Evolutionary conservation across 768 basidiomycete species (phyloP).

Genomic region (Hericium erinaceus): DNA sequence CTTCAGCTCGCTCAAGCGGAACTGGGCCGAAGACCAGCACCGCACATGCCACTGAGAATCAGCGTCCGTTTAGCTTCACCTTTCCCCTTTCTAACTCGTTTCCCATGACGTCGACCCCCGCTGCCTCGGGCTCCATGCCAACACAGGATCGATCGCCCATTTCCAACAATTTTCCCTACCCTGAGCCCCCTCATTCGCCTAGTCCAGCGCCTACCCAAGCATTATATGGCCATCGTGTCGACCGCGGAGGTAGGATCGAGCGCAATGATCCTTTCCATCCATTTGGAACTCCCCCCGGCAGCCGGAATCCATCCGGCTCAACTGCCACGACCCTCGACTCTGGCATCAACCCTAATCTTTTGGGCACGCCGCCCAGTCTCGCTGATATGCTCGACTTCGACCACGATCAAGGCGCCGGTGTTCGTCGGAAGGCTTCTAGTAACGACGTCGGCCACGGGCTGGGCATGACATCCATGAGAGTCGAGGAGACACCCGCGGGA

Average conservation of each 20-base stretch:
- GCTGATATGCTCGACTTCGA: slow-evolving; percentile 3
- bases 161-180: slow-evolving; percentile 8
- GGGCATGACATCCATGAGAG: slow-evolving; percentile 31
- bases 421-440: slow-evolving; percentile 19
- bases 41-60: slow-evolving; percentile 4
- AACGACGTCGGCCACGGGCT: slow-evolving; percentile 37
- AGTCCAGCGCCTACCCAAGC: slow-evolving; percentile 10
- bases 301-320: slow-evolving; percentile 6
- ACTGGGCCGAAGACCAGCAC: slow-evolving; percentile 3
- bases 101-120: slow-evolving; percentile 7
- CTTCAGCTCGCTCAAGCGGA: background rate
- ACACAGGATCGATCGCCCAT: slow-evolving; percentile 6
- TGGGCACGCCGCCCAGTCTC: slow-evolving; percentile 10
- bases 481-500: slow-evolving; percentile 35
- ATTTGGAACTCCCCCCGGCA: slow-evolving; percentile 8
- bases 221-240: background rate
- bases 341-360: slow-evolving; percentile 8
- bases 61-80: slow-evolving; percentile 11
- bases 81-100: slow-evolving; percentile 6
- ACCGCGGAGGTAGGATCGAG: slow-evolving; percentile 5
- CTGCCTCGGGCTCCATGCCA: slow-evolving; percentile 1
- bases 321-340: background rate
- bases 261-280: slow-evolving; percentile 10
- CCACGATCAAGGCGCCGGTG: slow-evolving; percentile 1
- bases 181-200: slow-evolving; percentile 13